Evolutionary conservation across 2,329 filamentous ascomycete genomes (phyloP), one percentile per base, ranked within the genome.

Genomic region (Paraphaeosphaeria sporulosa): DNA sequence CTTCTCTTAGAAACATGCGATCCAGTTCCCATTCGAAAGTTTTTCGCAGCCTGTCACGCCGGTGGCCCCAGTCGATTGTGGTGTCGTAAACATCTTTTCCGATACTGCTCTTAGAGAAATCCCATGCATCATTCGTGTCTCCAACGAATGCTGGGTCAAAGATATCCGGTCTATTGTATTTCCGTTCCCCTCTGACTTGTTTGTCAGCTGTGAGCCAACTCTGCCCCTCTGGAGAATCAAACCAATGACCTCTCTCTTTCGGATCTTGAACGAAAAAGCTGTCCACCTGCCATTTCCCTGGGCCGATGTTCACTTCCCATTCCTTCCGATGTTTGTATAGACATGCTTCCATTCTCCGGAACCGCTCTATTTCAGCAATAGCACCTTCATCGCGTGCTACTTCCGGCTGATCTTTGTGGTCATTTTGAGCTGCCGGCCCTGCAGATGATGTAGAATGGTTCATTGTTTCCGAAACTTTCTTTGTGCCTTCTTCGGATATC

Each of bases 1-100:
- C 57, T 34, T 59, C 57, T 15, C 27, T 27, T 32, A 54, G 32
- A 19, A 30, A 59, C 32, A 59, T n/a, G 1, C 57, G 57, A 25
- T 59, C 57, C 57, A 59, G 10, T 15, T 59, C 30, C 57, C 57
- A 59, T 49, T 59, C 50, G 13, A 59, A 59, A 30, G 44, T 42
- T 36, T 42, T 59, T 4, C 57, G 40, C 5, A 59, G 17, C 23
- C 57, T 38, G 12, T 59, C 57, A 3, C 57, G 49, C 3, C 57
- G 57, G 23, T 55, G 49, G 2, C 50, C 57, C 49, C 51, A 59
- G 42, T 59, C 50, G 25, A 59, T 59, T 10, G 21, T 49, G 9
- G 10, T 42, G 21, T 59, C 57, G 43, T 48, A 59, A 1, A 36
- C 44, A 13, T 59, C 57, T 12, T 49, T 49, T 4, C 21, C 30